Base-by-base conservation (phyloP, 805 yeast genomes). In the Yamadazyma phyllophila region DNA sequence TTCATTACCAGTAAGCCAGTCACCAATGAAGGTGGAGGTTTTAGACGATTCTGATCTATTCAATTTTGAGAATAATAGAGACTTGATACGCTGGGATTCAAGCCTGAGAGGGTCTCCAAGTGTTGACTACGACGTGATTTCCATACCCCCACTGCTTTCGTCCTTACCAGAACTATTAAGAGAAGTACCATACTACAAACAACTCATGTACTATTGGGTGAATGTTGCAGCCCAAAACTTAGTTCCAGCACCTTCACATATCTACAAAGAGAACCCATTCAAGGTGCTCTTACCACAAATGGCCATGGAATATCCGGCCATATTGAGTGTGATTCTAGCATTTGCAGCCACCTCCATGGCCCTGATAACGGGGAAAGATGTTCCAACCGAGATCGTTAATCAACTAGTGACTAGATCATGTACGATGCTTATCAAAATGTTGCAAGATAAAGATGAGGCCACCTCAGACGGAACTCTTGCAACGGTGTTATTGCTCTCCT, bases 381-480 rank as follows among this genome's bases (percentile, higher is more conserved):
- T 67, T 1, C 74, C 78, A 1, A 63, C 66, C 7, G 74, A 63
- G 8, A 59, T 80, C 3, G 62, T 81, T 3, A 78, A 77, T 34
- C 79, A 76, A 36, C 65, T 85, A n/a, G 56, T 83, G 10, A 67
- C 78, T 3, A 60, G 82, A 15, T 76, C 87, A 0, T 71, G 85
- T 52, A 70, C 73, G n/a, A 86, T 81, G 48, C 63, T 85, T 24
- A 56, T 83, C 26, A 62, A 59, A 5, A 63, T 77, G 34, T 63
- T 85, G 17, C 76, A 73, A 41, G 77, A 82, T 54, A 69, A 73
- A 31, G 57, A 62, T 3, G 78, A 78, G 16, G 71, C 85, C 1
- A 77, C 81, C 2, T 78, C 86, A n/a, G 87, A 85, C 57, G 72
- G 79, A 7, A 82, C 91, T 0, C 64, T 85, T 43, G 83, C 88